Evolutionary conservation across 2,329 filamentous ascomycete species (phyloP).

Genomic region (Neurospora sp.): DNA sequence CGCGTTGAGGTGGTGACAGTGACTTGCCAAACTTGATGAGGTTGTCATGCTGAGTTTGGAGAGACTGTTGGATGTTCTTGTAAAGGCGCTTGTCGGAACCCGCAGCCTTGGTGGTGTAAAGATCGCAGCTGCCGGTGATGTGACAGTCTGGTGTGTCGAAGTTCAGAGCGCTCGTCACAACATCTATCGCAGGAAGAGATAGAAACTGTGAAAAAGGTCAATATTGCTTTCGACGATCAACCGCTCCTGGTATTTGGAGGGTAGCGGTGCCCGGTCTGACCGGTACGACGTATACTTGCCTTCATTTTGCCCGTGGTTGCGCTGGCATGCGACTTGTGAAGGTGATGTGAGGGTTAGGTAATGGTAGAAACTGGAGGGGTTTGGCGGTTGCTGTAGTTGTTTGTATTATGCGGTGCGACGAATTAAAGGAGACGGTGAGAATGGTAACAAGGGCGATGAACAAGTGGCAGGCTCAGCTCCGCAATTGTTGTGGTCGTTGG

Average conservation of each 20-base stretch:
- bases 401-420: background rate
- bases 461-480: background rate
- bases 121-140: constrained; percentile 85
- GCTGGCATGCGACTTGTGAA: background rate
- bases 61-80: constrained; percentile 83
- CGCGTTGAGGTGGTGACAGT: constrained; percentile 71
- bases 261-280: background rate
- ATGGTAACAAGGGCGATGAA: background rate
- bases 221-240: background rate
- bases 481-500: background rate
- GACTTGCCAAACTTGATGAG: constrained; percentile 78
- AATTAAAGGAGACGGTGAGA: background rate
- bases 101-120: constrained; percentile 95
- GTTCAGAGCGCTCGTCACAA: constrained; percentile 84
- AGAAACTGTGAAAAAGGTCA: constrained; percentile 56
- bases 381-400: background rate
- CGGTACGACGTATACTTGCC: background rate
- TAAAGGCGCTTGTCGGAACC: constrained; percentile 95
- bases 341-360: background rate
- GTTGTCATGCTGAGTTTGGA: constrained; percentile 85
- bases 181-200: constrained; percentile 81
- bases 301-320: background rate
- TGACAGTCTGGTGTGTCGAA: constrained; percentile 91
- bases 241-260: background rate
- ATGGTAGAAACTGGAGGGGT: background rate